Base-by-base conservation (phyloP, 2,329 filamentous ascomycete species). In the Pseudopyrenochaeta lycopersici region DNA sequence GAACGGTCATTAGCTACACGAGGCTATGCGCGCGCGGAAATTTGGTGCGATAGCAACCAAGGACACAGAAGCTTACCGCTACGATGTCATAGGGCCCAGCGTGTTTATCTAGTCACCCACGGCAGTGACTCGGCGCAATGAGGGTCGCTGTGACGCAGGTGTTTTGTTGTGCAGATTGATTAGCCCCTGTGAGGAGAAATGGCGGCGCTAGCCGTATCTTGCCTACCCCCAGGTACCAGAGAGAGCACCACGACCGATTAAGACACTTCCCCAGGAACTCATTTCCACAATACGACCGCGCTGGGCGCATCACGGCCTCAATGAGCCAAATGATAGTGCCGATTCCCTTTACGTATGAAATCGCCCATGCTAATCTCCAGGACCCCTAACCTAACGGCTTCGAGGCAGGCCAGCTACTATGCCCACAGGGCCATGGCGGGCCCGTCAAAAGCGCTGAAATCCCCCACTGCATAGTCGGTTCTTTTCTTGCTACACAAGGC, bases 341-440 rank as follows among this genome's bases (percentile, higher is more conserved):
- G 59, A 59, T 67, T 56, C 71, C 64, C 49, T 49, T 68, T 71
- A 40, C 32, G 67, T 63, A 46, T 50, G 54, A 54, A 58, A 55
- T 56, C 47, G 49, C 35, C 63, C 49, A 63, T 58, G 60, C 40
- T 60, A 70, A 70, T 70, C 62, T 68, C 60, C 59, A 49, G 56
- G 65, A 64, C 70, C 71, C 71, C 70, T 72, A 69, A 64, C 64
- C 66, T 62, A 70, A 62, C 60, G 61, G 39, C 58, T 56, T 62
- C 46, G 42, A 58, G 58, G 45, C 62, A 50, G 51, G 46, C 52
- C 50, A 44, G 48, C 48, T 42, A 41, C 44, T 30, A 49, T 38
- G 44, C 54, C 55, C 54, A 56, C 54, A 52, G 46, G 60, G 57
- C 59, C 60, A 66, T 60, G 64, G 58, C 54, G 44, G 46, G 47